phyloP scores from a whole-genome alignment of 108 stramenopile species.

The Mayamaea pseudoterrestris region DNA sequence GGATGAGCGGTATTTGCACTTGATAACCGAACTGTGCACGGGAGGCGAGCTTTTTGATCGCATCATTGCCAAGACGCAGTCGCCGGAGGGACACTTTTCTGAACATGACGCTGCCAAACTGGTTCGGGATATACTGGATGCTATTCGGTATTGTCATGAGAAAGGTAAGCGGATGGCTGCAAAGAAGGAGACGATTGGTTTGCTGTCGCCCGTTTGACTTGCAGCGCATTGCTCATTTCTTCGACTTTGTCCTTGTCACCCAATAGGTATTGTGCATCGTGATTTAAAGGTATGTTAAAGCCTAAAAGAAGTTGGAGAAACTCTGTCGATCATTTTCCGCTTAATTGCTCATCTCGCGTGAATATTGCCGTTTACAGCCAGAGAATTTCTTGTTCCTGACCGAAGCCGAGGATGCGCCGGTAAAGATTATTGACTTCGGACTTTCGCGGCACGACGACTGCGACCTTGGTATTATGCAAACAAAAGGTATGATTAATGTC shows the following conservation, averaged over 20 bases:
- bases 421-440: slow-evolving; percentile 99
- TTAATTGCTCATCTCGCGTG: not conserved
- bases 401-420: slow-evolving; percentile 58
- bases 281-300: slow-evolving; percentile 83
- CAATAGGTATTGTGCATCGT: slow-evolving; percentile 89
- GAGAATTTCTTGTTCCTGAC: slow-evolving; percentile 75
- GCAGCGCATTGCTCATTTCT: no score
- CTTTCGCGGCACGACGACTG: slow-evolving; percentile 83
- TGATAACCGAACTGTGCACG: slow-evolving; percentile 88
- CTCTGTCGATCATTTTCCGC: not conserved
- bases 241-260: no score
- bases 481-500: slow-evolving; percentile 66
- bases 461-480: slow-evolving; percentile 76
- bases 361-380: not conserved
- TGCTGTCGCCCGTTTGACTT: no score
- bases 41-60: slow-evolving; percentile 92
- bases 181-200: no score
- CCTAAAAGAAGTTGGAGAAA: slow-evolving; percentile 42
- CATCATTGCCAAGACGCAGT: slow-evolving; percentile 85
- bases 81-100: slow-evolving; percentile 84
- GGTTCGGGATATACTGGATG: slow-evolving; percentile 82
- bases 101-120: slow-evolving; percentile 85
- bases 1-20: slow-evolving; percentile 71
- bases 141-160: slow-evolving; percentile 91
- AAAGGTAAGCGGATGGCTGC: no score